Evolutionary conservation across 192 early-diverging fungal species (phyloP).

Genomic region (Funneliformis mosseae): DNA sequence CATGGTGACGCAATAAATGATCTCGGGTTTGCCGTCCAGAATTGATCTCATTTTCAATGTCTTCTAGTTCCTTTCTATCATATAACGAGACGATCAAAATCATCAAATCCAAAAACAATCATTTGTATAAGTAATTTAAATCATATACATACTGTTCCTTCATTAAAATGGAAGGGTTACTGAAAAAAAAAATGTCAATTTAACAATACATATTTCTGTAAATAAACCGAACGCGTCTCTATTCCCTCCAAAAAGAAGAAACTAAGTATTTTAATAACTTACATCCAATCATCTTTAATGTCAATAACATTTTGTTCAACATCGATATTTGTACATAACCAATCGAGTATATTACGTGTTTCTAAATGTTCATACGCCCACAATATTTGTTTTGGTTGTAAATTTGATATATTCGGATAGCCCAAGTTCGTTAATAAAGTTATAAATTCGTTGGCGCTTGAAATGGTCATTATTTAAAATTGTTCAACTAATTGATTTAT

Average conservation of each 20-base stretch:
- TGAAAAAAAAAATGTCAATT: background rate
- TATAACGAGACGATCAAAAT: background rate
- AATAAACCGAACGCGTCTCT: background rate
- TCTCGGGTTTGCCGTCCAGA: background rate
- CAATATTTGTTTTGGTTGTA: conserved; percentile 29
- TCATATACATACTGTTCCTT: background rate
- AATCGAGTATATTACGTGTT: conserved; percentile 12
- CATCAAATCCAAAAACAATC: too few species aligned
- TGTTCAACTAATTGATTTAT: too few species aligned
- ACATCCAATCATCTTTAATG: background rate
- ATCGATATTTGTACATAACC: conserved; percentile 30
- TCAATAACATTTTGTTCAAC: conserved; percentile 27
- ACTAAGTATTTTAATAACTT: background rate
- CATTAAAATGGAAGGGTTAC: background rate
- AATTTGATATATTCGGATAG: conserved; percentile 22
- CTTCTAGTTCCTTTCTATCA: conserved; percentile 9
- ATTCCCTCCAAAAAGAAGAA: background rate
- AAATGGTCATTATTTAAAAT: background rate
- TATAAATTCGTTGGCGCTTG: background rate
- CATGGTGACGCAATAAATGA: background rate
- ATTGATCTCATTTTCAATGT: conserved; percentile 7
- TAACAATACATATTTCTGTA: background rate
- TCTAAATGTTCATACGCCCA: conserved; percentile 22
- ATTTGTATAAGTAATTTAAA: background rate
- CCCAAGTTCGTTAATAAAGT: background rate